Evolutionary conservation across 495 filamentous ascomycete genomes (phyloP), one percentile per base, ranked within the genome.

Genomic region (Penicillium crystallinum): DNA sequence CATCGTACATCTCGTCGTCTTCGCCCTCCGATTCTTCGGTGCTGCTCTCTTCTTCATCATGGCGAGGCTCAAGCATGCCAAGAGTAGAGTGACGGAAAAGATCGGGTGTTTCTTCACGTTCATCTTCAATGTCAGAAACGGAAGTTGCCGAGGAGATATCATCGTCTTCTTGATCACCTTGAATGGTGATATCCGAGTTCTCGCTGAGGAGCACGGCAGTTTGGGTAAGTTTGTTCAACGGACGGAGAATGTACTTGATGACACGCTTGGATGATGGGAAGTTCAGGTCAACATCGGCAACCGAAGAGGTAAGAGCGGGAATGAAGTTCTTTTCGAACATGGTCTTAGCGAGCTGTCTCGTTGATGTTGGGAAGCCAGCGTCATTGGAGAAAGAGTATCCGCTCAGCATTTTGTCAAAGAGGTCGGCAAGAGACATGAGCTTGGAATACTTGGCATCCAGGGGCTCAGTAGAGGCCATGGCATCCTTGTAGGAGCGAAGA

Each of bases 241-340:
- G 91, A 23, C 88, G 84, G 22, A 99, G 77, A 46, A 99, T 95
- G 66, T 96, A 91, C 70, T 97, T 99, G 58, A 99, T 88, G 14
- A 90, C 90, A 11, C 89, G 83, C 71, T 95, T 93, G 17, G 93
- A 90, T 29, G 86, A 84, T 3, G 93, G 93, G 70, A 91, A 96
- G 55, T 95, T 96, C 46, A 97, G 80, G 62, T 99, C 93, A 49
- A 99, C 86, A 57, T 99, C 93, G 11, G 93, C 90, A 57, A 97
- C 88, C 8, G 95, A 95, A n/a, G 81, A 77, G 4, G 92, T 96
- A 35, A 99, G 71, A 5, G 90, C 82, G 21, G 84, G 75, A 46
- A 97, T 89, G 67, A 93, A 97, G 47, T 92, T 89, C 65, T 96
- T 97, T 69, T 97, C 95, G 56, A 95, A 96, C 93, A 99, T 99